Conservation (phyloP, 768 basidiomycete species). For the Chalciporus pseudorubinellus region DNA sequence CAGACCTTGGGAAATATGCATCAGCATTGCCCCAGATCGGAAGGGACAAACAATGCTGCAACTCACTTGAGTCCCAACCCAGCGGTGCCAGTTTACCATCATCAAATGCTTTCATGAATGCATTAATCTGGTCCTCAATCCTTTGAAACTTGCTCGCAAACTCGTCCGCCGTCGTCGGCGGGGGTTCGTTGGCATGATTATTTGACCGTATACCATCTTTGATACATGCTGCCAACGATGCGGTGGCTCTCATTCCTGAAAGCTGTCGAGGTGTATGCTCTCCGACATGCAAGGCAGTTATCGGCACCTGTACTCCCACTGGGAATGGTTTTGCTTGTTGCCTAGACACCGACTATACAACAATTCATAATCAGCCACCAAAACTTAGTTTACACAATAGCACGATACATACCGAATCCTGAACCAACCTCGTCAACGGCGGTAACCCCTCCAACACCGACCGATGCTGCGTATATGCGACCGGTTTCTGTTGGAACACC, state of each 20-base stretch:
- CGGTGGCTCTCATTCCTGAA: not conserved
- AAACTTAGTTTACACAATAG: not conserved
- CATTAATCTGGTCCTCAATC: constrained; percentile 18
- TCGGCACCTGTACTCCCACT: not conserved
- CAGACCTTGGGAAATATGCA: constrained; percentile 2
- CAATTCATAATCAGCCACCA: too few relatives aligned
- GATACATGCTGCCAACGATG: constrained; percentile 12
- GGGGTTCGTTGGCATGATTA: not conserved
- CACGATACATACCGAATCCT: constrained; percentile 7
- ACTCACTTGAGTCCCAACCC: constrained; percentile 30
- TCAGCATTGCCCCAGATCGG: not conserved
- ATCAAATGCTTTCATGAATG: constrained; percentile 20
- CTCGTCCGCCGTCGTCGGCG: constrained; percentile 22
- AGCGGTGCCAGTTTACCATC: constrained; percentile 20
- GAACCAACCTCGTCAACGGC: not conserved
- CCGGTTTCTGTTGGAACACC: not conserved
- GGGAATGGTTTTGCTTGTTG: not conserved
- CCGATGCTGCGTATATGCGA: not conserved
- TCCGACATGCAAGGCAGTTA: not conserved
- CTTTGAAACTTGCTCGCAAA: constrained; percentile 19
- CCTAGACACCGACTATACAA: not conserved
- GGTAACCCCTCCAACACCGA: constrained; percentile 1
- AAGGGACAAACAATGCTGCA: not conserved
- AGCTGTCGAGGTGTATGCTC: not conserved
- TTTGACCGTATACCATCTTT: constrained; percentile 7